A percentile compares a stretch with the other conserved stretches of the same genome.
These are phyloP conservation scores for Kurtzmaniella natalensis DNA, from an alignment of 1,139 yeast genomes.

Conservation along the genomic window DNA sequence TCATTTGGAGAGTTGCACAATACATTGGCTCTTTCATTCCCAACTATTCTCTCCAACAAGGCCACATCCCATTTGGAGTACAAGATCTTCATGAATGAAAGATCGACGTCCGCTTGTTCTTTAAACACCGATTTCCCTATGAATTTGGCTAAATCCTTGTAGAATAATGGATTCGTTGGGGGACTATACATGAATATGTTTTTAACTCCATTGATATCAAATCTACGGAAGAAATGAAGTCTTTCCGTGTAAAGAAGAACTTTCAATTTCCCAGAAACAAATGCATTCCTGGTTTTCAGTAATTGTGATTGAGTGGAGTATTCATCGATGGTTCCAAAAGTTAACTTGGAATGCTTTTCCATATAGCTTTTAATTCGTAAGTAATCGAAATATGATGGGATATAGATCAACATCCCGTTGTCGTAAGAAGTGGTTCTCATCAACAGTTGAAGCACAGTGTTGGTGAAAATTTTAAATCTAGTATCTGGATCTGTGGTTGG, in stretches of 20 bases:
- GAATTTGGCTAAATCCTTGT: slow-evolving; percentile 64
- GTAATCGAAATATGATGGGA: slow-evolving; percentile 87
- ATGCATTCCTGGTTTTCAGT: slow-evolving; percentile 66
- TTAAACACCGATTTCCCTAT: slow-evolving; percentile 46
- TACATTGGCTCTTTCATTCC: slow-evolving; percentile 68
- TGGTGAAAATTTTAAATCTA: slow-evolving; percentile 75
- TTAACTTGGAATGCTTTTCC: slow-evolving; percentile 56
- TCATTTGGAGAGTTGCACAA: slow-evolving; percentile 70
- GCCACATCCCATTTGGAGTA: slow-evolving; percentile 82
- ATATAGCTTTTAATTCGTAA: slow-evolving; percentile 71
- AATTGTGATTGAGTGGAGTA: slow-evolving; percentile 70
- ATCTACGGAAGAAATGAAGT: slow-evolving; percentile 86
- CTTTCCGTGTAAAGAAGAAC: slow-evolving; percentile 86
- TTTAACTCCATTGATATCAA: slow-evolving; percentile 82
- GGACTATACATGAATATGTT: slow-evolving; percentile 76
- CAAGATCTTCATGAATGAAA: slow-evolving; percentile 61
- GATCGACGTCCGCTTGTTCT: slow-evolving; percentile 52
- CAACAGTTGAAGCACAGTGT: slow-evolving; percentile 67
- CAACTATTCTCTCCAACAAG: slow-evolving; percentile 79
- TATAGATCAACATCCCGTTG: slow-evolving; percentile 73
- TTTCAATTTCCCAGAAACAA: slow-evolving; percentile 61
- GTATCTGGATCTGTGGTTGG: slow-evolving; percentile 70
- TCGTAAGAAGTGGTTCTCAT: slow-evolving; percentile 53
- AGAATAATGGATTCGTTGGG: slow-evolving; percentile 82
- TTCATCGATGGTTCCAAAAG: slow-evolving; percentile 73